Percentiles rank a stretch among this genome's conserved stretches.
Conservation (phyloP, 2,329 filamentous ascomycete species). For the Rutstroemia sp. region DNA sequence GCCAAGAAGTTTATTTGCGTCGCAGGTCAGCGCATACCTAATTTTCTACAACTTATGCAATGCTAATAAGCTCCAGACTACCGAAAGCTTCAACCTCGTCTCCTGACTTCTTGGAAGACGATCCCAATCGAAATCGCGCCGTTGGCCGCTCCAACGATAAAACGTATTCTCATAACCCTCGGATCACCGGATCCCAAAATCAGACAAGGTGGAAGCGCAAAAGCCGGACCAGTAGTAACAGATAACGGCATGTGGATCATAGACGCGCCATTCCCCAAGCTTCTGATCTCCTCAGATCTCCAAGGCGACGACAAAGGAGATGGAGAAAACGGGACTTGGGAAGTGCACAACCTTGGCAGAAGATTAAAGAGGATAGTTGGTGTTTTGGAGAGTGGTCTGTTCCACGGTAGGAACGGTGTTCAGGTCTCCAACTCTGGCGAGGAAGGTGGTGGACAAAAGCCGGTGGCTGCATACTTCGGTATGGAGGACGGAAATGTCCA, state of each 20-base stretch:
- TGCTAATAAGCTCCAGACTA: slow-evolving; percentile 54
- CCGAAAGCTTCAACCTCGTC: slow-evolving; percentile 73
- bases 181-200: slow-evolving; percentile 66
- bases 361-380: slow-evolving; percentile 76
- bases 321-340: slow-evolving; percentile 64
- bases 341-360: slow-evolving; percentile 66
- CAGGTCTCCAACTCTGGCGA: slow-evolving; percentile 54
- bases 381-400: slow-evolving; percentile 87
- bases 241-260: slow-evolving; percentile 87
- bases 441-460: slow-evolving; percentile 72
- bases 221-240: slow-evolving; percentile 77
- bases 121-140: slow-evolving; percentile 94
- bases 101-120: slow-evolving; percentile 70
- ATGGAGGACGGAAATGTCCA: slow-evolving; percentile 69
- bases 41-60: not conserved
- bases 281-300: slow-evolving; percentile 55
- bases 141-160: slow-evolving; percentile 69
- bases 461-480: slow-evolving; percentile 90
- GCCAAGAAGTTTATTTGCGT: slow-evolving; percentile 84
- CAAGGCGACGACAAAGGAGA: slow-evolving; percentile 39
- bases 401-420: slow-evolving; percentile 72
- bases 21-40: slow-evolving; percentile 50
- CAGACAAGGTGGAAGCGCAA: slow-evolving; percentile 64
- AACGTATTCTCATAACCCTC: slow-evolving; percentile 62
- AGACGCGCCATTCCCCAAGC: slow-evolving; percentile 77